phyloP scores from a whole-genome alignment of 2,329 filamentous ascomycete genomes.

The Helminthosporium solani region DNA sequence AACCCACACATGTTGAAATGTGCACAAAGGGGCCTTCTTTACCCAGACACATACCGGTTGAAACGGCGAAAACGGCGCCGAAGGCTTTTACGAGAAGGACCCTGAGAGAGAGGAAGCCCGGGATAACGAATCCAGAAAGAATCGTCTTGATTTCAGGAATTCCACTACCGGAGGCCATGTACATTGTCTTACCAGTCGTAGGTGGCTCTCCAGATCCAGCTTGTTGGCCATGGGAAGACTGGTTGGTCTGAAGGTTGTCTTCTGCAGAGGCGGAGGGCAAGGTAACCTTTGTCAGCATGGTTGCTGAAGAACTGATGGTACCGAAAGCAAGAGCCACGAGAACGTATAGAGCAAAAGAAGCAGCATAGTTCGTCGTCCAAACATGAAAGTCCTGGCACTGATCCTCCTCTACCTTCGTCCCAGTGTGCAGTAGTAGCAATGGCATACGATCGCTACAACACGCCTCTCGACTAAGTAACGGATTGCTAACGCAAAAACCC shows the following conservation, averaged over 20 bases:
- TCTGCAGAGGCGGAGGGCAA: constrained; percentile 47
- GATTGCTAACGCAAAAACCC: constrained; percentile 54
- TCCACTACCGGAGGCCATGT: constrained; percentile 60
- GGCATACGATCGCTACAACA: constrained; percentile 49
- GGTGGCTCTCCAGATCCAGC: too few relatives aligned
- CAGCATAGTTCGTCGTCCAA: constrained; percentile 48
- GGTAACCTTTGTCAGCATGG: constrained; percentile 52
- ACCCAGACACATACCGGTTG: constrained; percentile 61
- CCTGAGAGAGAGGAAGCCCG: constrained; percentile 57
- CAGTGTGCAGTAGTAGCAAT: constrained; percentile 26
- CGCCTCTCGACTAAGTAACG: constrained; percentile 50
- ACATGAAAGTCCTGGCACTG: constrained; percentile 46
- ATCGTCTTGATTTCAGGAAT: constrained; percentile 65
- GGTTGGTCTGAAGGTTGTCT: too few relatives aligned
- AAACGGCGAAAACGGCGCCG: constrained; percentile 60
- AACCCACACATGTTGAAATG: constrained; percentile 60
- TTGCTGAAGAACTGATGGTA: constrained; percentile 51
- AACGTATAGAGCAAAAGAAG: constrained; percentile 52
- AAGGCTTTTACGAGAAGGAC: constrained; percentile 59
- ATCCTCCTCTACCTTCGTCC: constrained; percentile 15
- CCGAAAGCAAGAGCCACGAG: constrained; percentile 53
- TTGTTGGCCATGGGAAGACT: too few relatives aligned
- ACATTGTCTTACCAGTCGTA: constrained; percentile 53
- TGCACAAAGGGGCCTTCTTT: constrained; percentile 65
- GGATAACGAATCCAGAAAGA: constrained; percentile 61